These are phyloP conservation scores for Kalaharituber pfeilii DNA, from an alignment of 2,329 filamentous ascomycete genomes.

Conservation along the genomic window DNA sequence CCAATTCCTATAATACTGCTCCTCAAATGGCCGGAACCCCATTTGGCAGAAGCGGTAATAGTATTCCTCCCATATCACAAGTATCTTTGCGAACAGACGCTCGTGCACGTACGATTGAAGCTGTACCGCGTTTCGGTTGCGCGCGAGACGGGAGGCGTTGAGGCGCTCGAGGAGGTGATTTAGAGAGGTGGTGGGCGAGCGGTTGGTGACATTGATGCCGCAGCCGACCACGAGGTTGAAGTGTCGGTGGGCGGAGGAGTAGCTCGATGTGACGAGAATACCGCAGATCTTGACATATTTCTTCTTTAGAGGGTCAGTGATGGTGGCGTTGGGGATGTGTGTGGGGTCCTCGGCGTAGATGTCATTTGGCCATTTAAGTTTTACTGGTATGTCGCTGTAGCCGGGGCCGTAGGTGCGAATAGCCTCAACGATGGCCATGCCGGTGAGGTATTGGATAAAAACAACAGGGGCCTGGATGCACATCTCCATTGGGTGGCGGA, in stretches of 20 bases:
- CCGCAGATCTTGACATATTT: conserved; percentile 79
- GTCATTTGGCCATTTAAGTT: conserved; percentile 96
- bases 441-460: conserved; percentile 85
- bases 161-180: conserved; percentile 43
- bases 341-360: conserved; percentile 51
- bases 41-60: conserved; percentile 55
- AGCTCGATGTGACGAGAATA: conserved; percentile 78
- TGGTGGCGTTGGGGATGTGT: conserved; percentile 23
- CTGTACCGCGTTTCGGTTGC: conserved; percentile 28
- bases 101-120: conserved; percentile 50
- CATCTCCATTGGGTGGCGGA: conserved; percentile 64
- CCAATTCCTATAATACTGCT: conserved; percentile 67
- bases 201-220: conserved; percentile 72
- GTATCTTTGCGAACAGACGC: conserved; percentile 60
- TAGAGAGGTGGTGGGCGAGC: conserved; percentile 71
- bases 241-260: conserved; percentile 67
- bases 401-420: conserved; percentile 62
- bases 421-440: conserved; percentile 69
- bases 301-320: conserved; percentile 27
- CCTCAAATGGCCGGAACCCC: conserved; percentile 65
- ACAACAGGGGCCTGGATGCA: conserved; percentile 56
- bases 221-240: conserved; percentile 55
- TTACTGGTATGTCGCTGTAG: conserved; percentile 60
- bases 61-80: conserved; percentile 59
- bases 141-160: conserved; percentile 20